Evolutionary conservation across 2,329 filamentous ascomycete genomes (phyloP).

Genomic region (Apiospora arundinis): DNA sequence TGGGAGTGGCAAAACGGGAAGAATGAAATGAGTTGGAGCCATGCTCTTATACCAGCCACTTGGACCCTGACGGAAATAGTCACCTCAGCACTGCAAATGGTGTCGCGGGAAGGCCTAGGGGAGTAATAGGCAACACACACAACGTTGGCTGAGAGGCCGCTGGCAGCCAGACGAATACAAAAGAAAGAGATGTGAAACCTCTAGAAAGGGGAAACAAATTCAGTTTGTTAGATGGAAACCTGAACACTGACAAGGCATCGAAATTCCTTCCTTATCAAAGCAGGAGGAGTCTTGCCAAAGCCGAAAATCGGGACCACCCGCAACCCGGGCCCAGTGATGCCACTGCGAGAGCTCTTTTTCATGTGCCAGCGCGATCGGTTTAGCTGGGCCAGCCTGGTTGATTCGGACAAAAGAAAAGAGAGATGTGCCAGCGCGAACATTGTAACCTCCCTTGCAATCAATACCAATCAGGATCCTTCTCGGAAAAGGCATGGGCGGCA

Average conservation of each 20-base stretch:
- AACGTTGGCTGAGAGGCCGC: neutral
- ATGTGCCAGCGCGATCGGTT: neutral
- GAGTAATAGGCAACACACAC: neutral
- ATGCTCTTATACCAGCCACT: neutral
- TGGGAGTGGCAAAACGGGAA: neutral
- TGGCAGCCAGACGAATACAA: neutral
- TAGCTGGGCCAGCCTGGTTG: too few species aligned
- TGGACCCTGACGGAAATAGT: neutral
- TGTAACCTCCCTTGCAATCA: too few species aligned
- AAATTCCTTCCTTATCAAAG: neutral
- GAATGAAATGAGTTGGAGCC: rapidly evolving
- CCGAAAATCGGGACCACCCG: neutral
- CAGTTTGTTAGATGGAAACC: too few species aligned
- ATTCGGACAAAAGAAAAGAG: too few species aligned
- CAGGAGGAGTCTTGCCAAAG: neutral
- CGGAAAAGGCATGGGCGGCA: too few species aligned
- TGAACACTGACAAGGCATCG: neutral
- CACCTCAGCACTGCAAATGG: neutral
- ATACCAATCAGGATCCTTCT: too few species aligned
- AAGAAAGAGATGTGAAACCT: neutral
- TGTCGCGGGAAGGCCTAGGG: neutral
- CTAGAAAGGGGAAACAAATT: too few species aligned
- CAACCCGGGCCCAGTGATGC: too few species aligned
- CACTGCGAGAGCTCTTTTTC: neutral
- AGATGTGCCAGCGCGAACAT: neutral